A percentile compares a stretch with the other conserved stretches of the same genome.
phyloP scores from a whole-genome alignment of 2,329 filamentous ascomycete species.

The Fusarium haematococcum region DNA sequence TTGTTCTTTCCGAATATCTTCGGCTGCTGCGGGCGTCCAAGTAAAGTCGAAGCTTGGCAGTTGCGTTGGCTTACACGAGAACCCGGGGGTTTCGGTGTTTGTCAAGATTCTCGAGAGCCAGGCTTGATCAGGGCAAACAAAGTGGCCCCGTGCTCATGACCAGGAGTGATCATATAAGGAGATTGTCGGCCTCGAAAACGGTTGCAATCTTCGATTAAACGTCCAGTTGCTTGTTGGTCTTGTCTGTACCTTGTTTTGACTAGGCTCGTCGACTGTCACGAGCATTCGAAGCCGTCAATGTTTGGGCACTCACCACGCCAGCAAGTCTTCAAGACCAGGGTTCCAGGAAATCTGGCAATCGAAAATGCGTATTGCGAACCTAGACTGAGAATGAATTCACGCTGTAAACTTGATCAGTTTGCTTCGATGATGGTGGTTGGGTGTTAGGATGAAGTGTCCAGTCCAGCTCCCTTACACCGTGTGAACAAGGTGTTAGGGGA shows the following conservation, averaged over 20 bases:
- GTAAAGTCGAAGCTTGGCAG: neutral
- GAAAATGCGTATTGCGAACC: neutral
- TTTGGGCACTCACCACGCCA: neutral
- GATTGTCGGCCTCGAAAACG: neutral
- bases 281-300: neutral
- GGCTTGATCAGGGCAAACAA: neutral
- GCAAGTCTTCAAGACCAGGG: neutral
- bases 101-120: neutral
- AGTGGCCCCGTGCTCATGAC: neutral
- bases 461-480: neutral
- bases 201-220: neutral
- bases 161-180: neutral
- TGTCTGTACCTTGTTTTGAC: neutral
- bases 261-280: neutral
- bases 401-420: neutral
- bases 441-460: neutral
- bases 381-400: neutral
- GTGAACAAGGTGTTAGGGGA: neutral
- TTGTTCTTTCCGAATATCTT: neutral
- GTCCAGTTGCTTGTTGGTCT: neutral
- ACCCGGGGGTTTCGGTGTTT: neutral
- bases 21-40: neutral
- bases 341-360: neutral
- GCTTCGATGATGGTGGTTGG: neutral
- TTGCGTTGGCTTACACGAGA: neutral